Conservation (phyloP, 1,284 basidiomycete genomes). For the Austroboletus olivaceoglutinosus region DNA sequence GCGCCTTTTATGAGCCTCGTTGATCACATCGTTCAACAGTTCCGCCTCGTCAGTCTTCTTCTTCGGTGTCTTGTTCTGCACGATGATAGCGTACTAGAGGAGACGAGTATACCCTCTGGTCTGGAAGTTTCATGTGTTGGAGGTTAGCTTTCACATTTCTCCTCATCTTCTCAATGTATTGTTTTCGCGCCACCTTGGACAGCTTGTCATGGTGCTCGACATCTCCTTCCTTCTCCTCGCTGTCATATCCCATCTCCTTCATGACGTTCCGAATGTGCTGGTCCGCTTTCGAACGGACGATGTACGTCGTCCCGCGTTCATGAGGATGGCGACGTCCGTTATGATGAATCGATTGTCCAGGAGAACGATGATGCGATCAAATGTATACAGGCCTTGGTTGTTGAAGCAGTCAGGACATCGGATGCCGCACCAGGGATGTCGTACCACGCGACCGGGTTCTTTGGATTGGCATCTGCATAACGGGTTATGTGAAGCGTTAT, state of each 20-base stretch:
- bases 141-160: conserved; percentile 31
- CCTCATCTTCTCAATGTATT: conserved; percentile 28
- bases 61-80: conserved; percentile 24
- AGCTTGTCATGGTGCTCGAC: conserved; percentile 1
- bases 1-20: conserved; percentile 15
- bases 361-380: conserved; percentile 34
- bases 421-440: conserved; percentile 41
- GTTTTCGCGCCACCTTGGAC: conserved; percentile 23
- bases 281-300: conserved; percentile 38
- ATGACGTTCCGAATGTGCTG: conserved; percentile 33
- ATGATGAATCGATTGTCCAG: conserved; percentile 33
- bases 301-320: conserved; percentile 29
- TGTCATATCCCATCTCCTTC: conserved; percentile 30
- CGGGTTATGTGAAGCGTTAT: conserved; percentile 29
- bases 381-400: conserved; percentile 37
- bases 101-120: conserved; percentile 35
- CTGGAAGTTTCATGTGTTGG: conserved; percentile 23
- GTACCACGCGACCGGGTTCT: conserved; percentile 32
- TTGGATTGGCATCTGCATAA: conserved; percentile 22
- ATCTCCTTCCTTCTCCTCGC: conserved; percentile 13
- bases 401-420: too few species aligned
- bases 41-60: conserved; percentile 32
- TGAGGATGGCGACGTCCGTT: conserved; percentile 31
- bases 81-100: conserved; percentile 19
- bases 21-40: conserved; percentile 28